Base-by-base conservation (phyloP, 331 rosid species). In the Acacia concinna region DNA sequence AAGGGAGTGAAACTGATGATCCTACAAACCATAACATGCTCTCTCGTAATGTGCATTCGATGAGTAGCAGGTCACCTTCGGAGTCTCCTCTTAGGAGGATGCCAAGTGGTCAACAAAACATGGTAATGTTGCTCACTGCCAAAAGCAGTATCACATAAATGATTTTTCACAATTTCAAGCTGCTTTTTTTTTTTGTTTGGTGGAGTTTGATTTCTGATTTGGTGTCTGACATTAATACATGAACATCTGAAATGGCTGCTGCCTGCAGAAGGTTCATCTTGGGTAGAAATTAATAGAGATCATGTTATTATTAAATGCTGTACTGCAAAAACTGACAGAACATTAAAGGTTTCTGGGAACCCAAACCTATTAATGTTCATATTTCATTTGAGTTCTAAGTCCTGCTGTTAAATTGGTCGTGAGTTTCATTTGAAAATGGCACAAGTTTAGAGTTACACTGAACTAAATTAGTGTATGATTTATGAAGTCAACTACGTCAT, bases 61-160 rank as follows among this genome's bases (percentile, higher is more conserved):
- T 86, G 56, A 90, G 88, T 86, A 87, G 97, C 76, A 83, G 81
- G 88, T 95, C 99, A 0, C 98, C 98, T 71, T 90, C 99, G 71
- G 99, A 90, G 79, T 95, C 98, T 75, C 94, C 99, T 68, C 93
- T 93, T 52, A 85, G 98, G 88, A 87, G 93, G 87, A 91, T 94
- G 63, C 81, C 87, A n/a, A 76, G 72, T 28, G 34, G 77, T 76
- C 96, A 84, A 76, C 89, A 84, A 82, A 93, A 85, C 71, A 65
- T 71, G 94, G 99, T 93, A 93, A 85, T 68, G 76, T 73, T 27
- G 41, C 41, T 8, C 41, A 38, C 41, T 38, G 41, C 11, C 11
- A 38, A 38, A 38, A 38, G 41, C 41, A 38, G 41, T 38, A 38
- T 46, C 21, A 4, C 52, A 46, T 5, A 6, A 52, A 52, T 56